These are phyloP conservation scores for Nakaseomyces nivariensis DNA, from an alignment of 1,139 yeast species.

Conservation along the genomic window DNA sequence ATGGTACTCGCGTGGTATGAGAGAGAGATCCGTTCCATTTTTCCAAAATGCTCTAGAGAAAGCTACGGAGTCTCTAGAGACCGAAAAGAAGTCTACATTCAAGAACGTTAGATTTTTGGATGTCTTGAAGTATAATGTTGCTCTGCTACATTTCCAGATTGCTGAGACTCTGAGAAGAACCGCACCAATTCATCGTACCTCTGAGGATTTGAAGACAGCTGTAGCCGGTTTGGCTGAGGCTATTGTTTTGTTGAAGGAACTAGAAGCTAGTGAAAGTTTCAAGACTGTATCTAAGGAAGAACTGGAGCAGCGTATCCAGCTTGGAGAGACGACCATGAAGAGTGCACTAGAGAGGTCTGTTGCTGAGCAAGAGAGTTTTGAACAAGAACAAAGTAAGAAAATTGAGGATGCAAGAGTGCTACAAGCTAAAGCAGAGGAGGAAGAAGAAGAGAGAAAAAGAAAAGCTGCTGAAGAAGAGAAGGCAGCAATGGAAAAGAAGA, in stretches of 20 bases:
- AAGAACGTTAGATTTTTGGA: constrained; percentile 32
- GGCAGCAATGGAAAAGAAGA: constrained; percentile 37
- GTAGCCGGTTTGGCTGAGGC: constrained; percentile 54
- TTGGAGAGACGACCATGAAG: constrained; percentile 70
- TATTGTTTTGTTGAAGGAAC: constrained; percentile 46
- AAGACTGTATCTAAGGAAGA: constrained; percentile 73
- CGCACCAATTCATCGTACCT: constrained; percentile 48
- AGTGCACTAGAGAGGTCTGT: constrained; percentile 62
- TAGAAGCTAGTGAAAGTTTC: constrained; percentile 46
- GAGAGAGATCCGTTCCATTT: constrained; percentile 53
- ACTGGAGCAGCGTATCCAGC: constrained; percentile 70
- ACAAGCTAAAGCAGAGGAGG: constrained; percentile 37
- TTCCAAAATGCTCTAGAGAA: constrained; percentile 54
- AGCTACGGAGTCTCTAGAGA: constrained; percentile 47
- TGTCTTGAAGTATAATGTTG: constrained; percentile 63
- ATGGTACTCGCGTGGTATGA: constrained; percentile 75
- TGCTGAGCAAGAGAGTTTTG: constrained; percentile 64
- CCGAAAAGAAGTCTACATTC: constrained; percentile 20
- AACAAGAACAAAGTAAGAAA: constrained; percentile 46
- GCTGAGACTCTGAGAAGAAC: constrained; percentile 73
- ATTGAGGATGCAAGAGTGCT: constrained; percentile 52
- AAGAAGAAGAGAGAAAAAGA: constrained; percentile 48
- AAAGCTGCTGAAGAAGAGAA: constrained; percentile 36
- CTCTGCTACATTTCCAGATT: constrained; percentile 75
- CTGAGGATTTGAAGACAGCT: constrained; percentile 53